Evolutionary conservation across 2,329 filamentous ascomycete genomes (phyloP), one percentile per base, ranked within the genome.

Genomic region (Ophiosphaerella herpotricha): DNA sequence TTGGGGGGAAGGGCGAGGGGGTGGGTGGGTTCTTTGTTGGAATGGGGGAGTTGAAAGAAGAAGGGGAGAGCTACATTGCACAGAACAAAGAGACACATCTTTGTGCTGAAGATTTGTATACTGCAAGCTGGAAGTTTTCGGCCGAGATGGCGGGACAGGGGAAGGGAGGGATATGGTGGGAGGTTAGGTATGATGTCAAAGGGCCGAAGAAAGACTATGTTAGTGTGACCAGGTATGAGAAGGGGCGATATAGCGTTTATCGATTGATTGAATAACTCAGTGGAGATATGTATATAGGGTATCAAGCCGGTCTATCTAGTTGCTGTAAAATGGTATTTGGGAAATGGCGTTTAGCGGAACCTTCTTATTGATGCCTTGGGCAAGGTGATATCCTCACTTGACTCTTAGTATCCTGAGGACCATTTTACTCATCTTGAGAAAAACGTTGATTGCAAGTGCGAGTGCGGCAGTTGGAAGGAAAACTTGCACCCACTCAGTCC

Each of bases 11-110:
- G 3, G 55, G 54, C 0, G 77, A 77, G 46, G 78, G 80, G 4
- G 83, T 87, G 0, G 89, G 91, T 61, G 90, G 90, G 49, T 73
- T 92, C 16, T 93, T 93, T 65, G 87, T 92, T 57, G 82, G 88
- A 58, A 75, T 92, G n/a, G 82, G 89, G 48, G 40, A 71, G 5
- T 57, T 75, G 0, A 33, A 8, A 3, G 34, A 60, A 1, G 50
- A 53, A 8, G 58, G 61, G 6, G 61, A 31, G 3, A 52, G 55
- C 1, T 54, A 44, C 32, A 57, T 52, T 21, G 66, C 64, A 2
- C 70, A 72, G 40, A 88, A 87, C 0, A 83, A 78, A 56, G 85
- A 85, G 2, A 83, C 82, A 12, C 89, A 93, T 71, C 71, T 91
- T 2, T 92, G 89, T 69, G 80, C 85, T 4, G 79, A 86, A 43